Conservation (phyloP, 2,329 filamentous ascomycete genomes). For the Harringtonia aguacate region DNA sequence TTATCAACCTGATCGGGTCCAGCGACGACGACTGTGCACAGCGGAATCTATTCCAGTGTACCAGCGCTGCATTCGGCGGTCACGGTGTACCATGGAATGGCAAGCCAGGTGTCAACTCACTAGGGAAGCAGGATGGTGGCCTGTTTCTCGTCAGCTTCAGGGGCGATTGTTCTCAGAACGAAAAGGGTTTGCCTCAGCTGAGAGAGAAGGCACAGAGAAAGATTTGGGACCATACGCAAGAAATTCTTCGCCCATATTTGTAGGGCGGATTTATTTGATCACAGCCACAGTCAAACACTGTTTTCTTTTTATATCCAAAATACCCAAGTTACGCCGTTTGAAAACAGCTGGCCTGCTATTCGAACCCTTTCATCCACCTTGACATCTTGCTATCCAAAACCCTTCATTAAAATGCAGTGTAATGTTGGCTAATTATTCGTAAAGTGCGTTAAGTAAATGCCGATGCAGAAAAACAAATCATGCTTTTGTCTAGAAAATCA, state of each 20-base stretch:
- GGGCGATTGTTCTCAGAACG: conserved; percentile 20
- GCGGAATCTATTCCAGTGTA: conserved; percentile 23
- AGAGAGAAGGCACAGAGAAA: conserved; percentile 18
- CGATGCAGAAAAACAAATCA: no score
- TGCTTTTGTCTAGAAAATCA: no score
- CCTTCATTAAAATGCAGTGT: no score
- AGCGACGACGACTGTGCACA: conserved; percentile 22
- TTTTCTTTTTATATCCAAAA: no score
- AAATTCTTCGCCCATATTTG: conserved; percentile 15
- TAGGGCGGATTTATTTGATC: no score
- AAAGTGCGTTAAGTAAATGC: no score
- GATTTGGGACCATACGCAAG: conserved; percentile 22
- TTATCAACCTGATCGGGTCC: conserved; percentile 18
- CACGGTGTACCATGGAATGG: conserved; percentile 21
- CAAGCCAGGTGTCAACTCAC: conserved; percentile 7
- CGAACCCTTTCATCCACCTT: no score
- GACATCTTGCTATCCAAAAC: no score
- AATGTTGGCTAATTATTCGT: no score
- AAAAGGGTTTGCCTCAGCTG: conserved; percentile 16
- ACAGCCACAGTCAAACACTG: no score
- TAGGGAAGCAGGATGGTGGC: conserved; percentile 9
- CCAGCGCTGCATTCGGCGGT: conserved; percentile 24
- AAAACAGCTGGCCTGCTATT: no score
- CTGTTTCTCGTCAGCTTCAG: conserved; percentile 23
- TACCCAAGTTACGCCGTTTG: no score